Evolutionary conservation across 2,329 filamentous ascomycete species (phyloP).

Genomic region (Colletotrichum sp.): DNA sequence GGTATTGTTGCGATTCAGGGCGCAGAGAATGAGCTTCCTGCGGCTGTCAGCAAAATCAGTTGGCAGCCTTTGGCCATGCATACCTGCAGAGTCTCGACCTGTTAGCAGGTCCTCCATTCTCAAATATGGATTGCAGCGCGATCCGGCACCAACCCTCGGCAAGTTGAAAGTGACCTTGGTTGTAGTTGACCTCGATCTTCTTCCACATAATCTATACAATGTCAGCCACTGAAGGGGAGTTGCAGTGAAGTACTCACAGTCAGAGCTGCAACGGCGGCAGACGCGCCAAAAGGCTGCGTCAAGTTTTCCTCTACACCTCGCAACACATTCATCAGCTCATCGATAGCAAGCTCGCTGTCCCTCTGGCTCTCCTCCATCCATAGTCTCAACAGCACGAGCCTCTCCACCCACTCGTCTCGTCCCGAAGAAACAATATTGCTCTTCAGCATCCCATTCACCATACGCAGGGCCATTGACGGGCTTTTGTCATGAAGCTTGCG

Average conservation of each 20-base stretch:
- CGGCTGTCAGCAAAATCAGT: constrained; percentile 22
- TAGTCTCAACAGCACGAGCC: constrained; percentile 68
- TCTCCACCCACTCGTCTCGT: constrained; percentile 70
- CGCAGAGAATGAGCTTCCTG: constrained; percentile 77
- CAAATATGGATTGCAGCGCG: constrained; percentile 71
- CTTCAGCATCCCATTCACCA: constrained; percentile 69
- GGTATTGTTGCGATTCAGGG: constrained; percentile 62
- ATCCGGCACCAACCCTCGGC: constrained; percentile 75
- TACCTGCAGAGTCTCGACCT: constrained; percentile 72
- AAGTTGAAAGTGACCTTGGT: constrained; percentile 53
- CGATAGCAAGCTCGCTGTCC: constrained; percentile 30
- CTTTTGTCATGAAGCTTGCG: constrained; percentile 65
- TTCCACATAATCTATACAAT: constrained; percentile 78
- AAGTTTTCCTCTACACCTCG: constrained; percentile 46
- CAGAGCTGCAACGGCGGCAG: constrained; percentile 70
- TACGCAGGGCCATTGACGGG: constrained; percentile 49
- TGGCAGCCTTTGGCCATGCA: not conserved
- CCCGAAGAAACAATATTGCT: constrained; percentile 54
- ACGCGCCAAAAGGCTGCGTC: constrained; percentile 54
- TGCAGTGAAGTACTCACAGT: constrained; percentile 51
- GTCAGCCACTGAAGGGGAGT: constrained; percentile 7
- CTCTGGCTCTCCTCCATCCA: constrained; percentile 64
- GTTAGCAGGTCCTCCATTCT: constrained; percentile 68
- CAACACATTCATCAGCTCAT: constrained; percentile 28
- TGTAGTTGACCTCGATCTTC: constrained; percentile 65